Conservation (phyloP, 2,329 filamentous ascomycete genomes). For the Myotisia sp. region DNA sequence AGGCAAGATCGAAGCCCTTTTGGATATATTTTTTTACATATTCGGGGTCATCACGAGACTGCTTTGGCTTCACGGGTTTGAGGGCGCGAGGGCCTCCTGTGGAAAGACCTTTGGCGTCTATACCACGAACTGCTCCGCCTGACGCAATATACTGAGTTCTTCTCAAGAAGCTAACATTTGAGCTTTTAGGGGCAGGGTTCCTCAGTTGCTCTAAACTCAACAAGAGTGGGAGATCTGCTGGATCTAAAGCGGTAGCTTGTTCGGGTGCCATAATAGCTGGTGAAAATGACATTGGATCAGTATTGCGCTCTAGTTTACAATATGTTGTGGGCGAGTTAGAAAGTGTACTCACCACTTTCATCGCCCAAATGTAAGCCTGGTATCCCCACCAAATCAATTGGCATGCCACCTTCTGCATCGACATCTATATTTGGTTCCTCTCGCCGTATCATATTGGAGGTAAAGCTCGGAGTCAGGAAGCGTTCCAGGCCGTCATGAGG, state of each 20-base stretch:
- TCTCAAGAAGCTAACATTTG: constrained; percentile 81
- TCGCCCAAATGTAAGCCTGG: constrained; percentile 90
- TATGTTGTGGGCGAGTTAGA: not conserved
- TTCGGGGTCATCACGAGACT: constrained; percentile 41
- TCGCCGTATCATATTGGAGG: constrained; percentile 73
- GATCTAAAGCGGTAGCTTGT: constrained; percentile 57
- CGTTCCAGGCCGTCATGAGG: constrained; percentile 83
- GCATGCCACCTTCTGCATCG: constrained; percentile 96
- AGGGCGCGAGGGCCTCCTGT: constrained; percentile 14
- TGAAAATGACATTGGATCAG: constrained; percentile 2
- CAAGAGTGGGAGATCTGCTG: constrained; percentile 70
- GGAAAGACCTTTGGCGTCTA: constrained; percentile 20
- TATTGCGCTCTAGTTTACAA: not conserved
- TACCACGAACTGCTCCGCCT: constrained; percentile 19
- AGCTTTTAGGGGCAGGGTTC: constrained; percentile 62
- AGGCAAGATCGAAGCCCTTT: constrained; percentile 52
- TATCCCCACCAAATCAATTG: constrained; percentile 85
- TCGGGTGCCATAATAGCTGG: constrained; percentile 69
- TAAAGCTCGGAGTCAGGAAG: constrained; percentile 82
- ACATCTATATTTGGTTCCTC: constrained; percentile 94
- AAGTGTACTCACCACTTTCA: constrained; percentile 57
- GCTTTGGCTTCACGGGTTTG: constrained; percentile 22
- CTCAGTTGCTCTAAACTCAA: constrained; percentile 71
- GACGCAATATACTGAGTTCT: constrained; percentile 78
- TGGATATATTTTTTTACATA: constrained; percentile 47